These are phyloP conservation scores for Hypomontagnella monticulosa DNA, from an alignment of 495 filamentous ascomycete species.

Conservation along the genomic window DNA sequence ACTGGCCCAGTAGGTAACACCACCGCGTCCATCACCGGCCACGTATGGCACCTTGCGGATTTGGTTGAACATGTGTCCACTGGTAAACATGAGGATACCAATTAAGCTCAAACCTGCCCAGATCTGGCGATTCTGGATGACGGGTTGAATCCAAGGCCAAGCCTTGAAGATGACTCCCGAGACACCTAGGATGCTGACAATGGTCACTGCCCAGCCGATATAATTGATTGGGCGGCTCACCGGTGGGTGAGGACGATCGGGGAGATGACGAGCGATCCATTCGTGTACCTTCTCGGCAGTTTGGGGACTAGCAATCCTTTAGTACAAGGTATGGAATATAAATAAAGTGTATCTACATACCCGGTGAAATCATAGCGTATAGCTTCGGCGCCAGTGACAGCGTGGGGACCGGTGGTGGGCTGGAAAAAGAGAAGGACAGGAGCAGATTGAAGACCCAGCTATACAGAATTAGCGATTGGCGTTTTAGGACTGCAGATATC, in stretches of 20 bases:
- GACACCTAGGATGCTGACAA: slow-evolving; percentile 72
- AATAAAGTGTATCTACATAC: slow-evolving; percentile 62
- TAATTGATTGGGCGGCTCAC: slow-evolving; percentile 90
- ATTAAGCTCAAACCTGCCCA: slow-evolving; percentile 95
- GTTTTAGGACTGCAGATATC: not conserved
- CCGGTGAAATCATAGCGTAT: slow-evolving; percentile 86
- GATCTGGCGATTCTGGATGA: slow-evolving; percentile 88
- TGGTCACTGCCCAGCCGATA: slow-evolving; percentile 72
- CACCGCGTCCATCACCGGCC: slow-evolving; percentile 82
- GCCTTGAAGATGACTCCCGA: slow-evolving; percentile 75
- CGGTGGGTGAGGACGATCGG: slow-evolving; percentile 74
- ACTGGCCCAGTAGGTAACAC: slow-evolving; percentile 88
- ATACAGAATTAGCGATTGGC: slow-evolving; percentile 21
- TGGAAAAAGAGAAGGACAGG: slow-evolving; percentile 89
- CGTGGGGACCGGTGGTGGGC: slow-evolving; percentile 85
- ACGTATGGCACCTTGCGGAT: slow-evolving; percentile 98
- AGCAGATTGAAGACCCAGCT: slow-evolving; percentile 95
- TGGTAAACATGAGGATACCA: slow-evolving; percentile 91
- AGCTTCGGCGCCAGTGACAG: slow-evolving; percentile 73
- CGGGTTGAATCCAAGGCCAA: slow-evolving; percentile 84
- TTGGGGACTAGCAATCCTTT: slow-evolving; percentile 64
- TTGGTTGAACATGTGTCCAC: slow-evolving; percentile 99
- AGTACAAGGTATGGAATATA: slow-evolving; percentile 12
- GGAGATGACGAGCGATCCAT: slow-evolving; percentile 82
- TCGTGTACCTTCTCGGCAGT: slow-evolving; percentile 78